These are phyloP conservation scores for Diversispora epigaea DNA, from an alignment of 192 early-diverging fungal species.

Conservation along the genomic window DNA sequence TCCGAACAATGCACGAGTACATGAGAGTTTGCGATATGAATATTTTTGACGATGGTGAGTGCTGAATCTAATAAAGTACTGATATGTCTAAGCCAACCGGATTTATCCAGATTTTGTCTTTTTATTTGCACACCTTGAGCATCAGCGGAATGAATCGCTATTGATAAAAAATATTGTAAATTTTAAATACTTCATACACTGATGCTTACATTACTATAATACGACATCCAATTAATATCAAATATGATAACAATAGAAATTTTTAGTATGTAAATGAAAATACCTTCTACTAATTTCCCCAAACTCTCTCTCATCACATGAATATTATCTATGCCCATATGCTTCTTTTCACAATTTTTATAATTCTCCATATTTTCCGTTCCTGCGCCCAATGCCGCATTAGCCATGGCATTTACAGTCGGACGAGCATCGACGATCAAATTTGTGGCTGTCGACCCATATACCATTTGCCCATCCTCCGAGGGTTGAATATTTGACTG, in stretches of 20 bases:
- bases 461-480: conserved; percentile 43
- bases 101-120: conserved; percentile 57
- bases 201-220: too few species aligned
- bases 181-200: not conserved
- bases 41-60: conserved; percentile 71
- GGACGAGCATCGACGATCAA: conserved; percentile 96
- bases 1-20: conserved; percentile 98
- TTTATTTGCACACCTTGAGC: conserved; percentile 49
- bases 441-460: conserved; percentile 60
- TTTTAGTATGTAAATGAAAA: not conserved
- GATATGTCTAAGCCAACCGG: conserved; percentile 90
- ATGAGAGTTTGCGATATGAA: conserved; percentile 75
- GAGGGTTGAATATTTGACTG: conserved; percentile 51
- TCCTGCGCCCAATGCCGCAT: conserved; percentile 90
- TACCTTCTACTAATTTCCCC: conserved; percentile 80
- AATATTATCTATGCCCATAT: conserved; percentile 96
- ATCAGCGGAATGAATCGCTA: conserved; percentile 57
- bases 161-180: not conserved
- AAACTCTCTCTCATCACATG: conserved; percentile 95
- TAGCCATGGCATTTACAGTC: conserved; percentile 89
- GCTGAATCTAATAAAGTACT: conserved; percentile 78
- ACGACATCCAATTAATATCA: not conserved
- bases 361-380: conserved; percentile 96
- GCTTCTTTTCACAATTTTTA: conserved; percentile 78
- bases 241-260: not conserved